Conservation (phyloP, 768 basidiomycete species). For the Kwoniella dendrophila region DNA sequence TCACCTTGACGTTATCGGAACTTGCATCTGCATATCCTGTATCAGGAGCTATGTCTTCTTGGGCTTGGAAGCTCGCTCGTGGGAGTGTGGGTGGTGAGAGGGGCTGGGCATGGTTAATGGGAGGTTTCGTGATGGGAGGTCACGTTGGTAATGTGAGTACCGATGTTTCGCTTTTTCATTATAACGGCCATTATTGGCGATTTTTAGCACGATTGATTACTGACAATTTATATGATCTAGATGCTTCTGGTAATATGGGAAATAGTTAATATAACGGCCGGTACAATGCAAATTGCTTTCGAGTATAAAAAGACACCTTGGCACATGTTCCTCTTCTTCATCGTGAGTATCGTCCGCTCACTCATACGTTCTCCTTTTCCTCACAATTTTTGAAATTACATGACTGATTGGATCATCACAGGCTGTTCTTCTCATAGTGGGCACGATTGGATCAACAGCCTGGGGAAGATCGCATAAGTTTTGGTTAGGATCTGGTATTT, state of each 20-base stretch:
- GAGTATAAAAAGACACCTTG: constrained; percentile 40
- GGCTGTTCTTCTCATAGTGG: constrained; percentile 40
- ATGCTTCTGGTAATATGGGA: constrained; percentile 50
- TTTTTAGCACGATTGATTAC: background rate
- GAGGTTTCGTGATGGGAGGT: constrained; percentile 43
- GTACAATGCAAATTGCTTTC: constrained; percentile 45
- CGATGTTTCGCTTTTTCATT: background rate
- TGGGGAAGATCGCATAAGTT: constrained; percentile 53
- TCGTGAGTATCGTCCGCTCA: constrained; percentile 31
- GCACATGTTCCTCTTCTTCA: constrained; percentile 48
- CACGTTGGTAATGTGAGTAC: constrained; percentile 47
- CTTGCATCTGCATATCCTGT: constrained; percentile 54
- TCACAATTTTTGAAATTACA: too few species aligned
- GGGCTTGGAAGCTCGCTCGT: constrained; percentile 53
- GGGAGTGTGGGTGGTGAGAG: constrained; percentile 52
- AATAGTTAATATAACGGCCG: constrained; percentile 42
- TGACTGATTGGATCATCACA: constrained; percentile 4
- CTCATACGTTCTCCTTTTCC: background rate
- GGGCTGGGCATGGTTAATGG: constrained; percentile 53
- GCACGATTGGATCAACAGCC: constrained; percentile 37
- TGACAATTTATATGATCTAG: too few species aligned
- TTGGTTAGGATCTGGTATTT: constrained; percentile 41
- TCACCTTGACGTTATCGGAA: constrained; percentile 50
- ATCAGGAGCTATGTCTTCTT: constrained; percentile 53
- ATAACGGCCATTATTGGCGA: background rate